These are phyloP conservation scores for Suhomyces maxii DNA, from an alignment of 1,139 yeast genomes.

Conservation along the genomic window DNA sequence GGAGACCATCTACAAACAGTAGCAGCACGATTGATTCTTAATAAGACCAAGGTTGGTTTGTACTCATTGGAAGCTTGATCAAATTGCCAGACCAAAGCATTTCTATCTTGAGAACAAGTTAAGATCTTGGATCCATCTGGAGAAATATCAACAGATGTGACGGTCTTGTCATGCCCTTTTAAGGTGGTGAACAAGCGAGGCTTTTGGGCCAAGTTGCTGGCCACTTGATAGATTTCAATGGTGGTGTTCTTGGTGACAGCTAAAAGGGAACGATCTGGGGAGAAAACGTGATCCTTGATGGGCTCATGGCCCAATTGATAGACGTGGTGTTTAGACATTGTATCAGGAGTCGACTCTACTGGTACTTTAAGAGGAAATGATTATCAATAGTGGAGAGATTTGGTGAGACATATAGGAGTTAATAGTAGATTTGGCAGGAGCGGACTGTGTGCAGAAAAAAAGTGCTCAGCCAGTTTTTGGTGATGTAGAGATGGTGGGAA, in stretches of 20 bases:
- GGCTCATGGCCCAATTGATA: slow-evolving; percentile 80
- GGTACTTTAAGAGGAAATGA: slow-evolving; percentile 8
- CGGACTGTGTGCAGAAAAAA: slow-evolving; percentile 1
- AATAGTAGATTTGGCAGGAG: not conserved
- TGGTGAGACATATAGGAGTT: not conserved
- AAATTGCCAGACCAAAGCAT: slow-evolving; percentile 94
- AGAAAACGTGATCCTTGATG: slow-evolving; percentile 87
- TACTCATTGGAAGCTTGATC: slow-evolving; percentile 47
- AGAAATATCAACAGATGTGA: slow-evolving; percentile 92
- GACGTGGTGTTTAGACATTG: slow-evolving; percentile 32
- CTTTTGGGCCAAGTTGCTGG: slow-evolving; percentile 29
- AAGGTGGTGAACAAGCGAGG: slow-evolving; percentile 62
- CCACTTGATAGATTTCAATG: slow-evolving; percentile 70
- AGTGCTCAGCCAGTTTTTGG: too few species aligned
- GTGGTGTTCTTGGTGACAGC: slow-evolving; percentile 81
- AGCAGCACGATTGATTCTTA: slow-evolving; percentile 93
- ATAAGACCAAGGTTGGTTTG: slow-evolving; percentile 88
- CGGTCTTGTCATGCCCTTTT: slow-evolving; percentile 88
- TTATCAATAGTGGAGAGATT: not conserved
- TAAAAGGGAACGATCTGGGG: slow-evolving; percentile 62
- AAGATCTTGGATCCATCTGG: slow-evolving; percentile 80
- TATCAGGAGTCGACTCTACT: slow-evolving; percentile 41
- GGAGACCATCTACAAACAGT: slow-evolving; percentile 95
- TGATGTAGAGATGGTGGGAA: too few species aligned
- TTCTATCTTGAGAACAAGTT: slow-evolving; percentile 97